Base-by-base conservation (phyloP, 768 basidiomycete genomes). In the Boletellus sp. region DNA sequence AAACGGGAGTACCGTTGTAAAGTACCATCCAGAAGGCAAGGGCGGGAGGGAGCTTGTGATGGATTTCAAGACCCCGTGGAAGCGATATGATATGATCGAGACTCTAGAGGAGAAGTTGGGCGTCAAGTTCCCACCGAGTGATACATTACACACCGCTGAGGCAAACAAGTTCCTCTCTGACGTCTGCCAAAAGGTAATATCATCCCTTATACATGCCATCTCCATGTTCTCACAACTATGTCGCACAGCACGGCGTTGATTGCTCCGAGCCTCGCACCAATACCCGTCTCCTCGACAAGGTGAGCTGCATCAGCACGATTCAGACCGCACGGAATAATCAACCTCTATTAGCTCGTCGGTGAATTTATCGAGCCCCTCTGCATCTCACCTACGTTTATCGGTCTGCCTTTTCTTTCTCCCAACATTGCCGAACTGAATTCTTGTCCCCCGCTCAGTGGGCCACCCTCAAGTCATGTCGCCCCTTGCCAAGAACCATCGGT, bases 391-490 rank as follows among this genome's bases (percentile, higher is more conserved):
- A 78, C 94, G 5, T 99, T 99, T 78, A 98, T 99, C 58, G 85
- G 89, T 87, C 58, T 41, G 76, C 24, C 37, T 20, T 7, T 3
- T 24, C 19, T 17, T 15, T 22, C 20, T n/a, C n/a, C 6, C 2
- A 10, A n/a, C 11, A 6, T 52, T 2, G 3, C 24, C 20, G 16
- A 16, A 26, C 48, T 58, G 31, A 63, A n/a, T 23, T 16, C 1
- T 15, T 38, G 45, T 19, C n/a, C 28, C 20, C 16, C 26, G 10
- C 49, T 9, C 57, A 87, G 94, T 95, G 54, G 96, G 96, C 26
- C 96, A 98, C 72, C 96, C 96, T 15, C 94, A 98, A 75, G 92
- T 98, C 57, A 99, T 99, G 96, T 97, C 95, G 0, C 96, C 96
- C 3, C 84, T 99, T 32, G 96, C 96, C 69, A 99, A 99, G 76